These are phyloP conservation scores for Pestalotiopsis sp. DNA, from an alignment of 2,329 filamentous ascomycete species.

Conservation along the genomic window DNA sequence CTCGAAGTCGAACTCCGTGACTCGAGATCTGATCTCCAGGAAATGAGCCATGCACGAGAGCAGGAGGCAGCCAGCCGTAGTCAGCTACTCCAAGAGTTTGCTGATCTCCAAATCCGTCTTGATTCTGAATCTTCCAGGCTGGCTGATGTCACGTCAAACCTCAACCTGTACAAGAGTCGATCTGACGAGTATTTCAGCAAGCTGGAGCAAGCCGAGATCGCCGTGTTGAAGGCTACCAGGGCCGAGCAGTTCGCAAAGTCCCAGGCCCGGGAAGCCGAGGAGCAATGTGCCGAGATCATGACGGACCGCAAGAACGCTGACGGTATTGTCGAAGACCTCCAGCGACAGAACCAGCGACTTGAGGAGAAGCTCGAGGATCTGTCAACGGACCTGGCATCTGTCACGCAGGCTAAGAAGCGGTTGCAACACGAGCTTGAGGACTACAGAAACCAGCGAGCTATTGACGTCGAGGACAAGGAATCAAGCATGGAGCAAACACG, in stretches of 20 bases:
- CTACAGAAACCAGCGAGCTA: slow-evolving; percentile 91
- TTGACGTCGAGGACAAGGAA: slow-evolving; percentile 97
- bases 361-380: slow-evolving; percentile 92
- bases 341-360: slow-evolving; percentile 84
- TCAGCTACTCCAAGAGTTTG: slow-evolving; percentile 88
- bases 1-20: slow-evolving; percentile 89
- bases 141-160: slow-evolving; percentile 79
- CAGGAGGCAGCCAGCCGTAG: slow-evolving; percentile 86
- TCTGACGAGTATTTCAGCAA: slow-evolving; percentile 97
- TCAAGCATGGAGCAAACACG: slow-evolving; percentile 94
- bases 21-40: slow-evolving; percentile 78
- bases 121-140: slow-evolving; percentile 87
- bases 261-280: slow-evolving; percentile 88
- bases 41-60: slow-evolving; percentile 76
- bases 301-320: slow-evolving; percentile 92
- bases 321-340: slow-evolving; percentile 81
- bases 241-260: slow-evolving; percentile 93
- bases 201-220: slow-evolving; percentile 94
- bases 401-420: slow-evolving; percentile 86
- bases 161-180: slow-evolving; percentile 86
- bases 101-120: slow-evolving; percentile 89
- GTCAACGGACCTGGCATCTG: slow-evolving; percentile 84
- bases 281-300: slow-evolving; percentile 87
- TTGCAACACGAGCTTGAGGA: slow-evolving; percentile 97
- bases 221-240: slow-evolving; percentile 86